Evolutionary conservation across 2,329 filamentous ascomycete species (phyloP).

Genomic region (Cercospora sesami): DNA sequence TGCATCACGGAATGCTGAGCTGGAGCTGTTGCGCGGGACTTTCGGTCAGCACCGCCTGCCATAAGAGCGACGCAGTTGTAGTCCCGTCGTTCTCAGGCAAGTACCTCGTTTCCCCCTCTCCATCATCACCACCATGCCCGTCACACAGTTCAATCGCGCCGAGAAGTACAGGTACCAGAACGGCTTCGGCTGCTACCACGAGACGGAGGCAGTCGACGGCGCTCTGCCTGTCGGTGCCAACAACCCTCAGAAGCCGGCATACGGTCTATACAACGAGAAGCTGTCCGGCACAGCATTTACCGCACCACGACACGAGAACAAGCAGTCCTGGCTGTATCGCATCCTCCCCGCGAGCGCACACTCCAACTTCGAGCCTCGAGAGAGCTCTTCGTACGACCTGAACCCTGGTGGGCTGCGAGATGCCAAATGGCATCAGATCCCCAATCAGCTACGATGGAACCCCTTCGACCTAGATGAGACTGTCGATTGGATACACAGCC

Average conservation of each 20-base stretch:
- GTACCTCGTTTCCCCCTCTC: background rate
- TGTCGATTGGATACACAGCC: slow-evolving; percentile 66
- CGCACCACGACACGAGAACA: slow-evolving; percentile 57
- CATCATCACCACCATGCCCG: slow-evolving; percentile 54
- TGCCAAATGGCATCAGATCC: slow-evolving; percentile 64
- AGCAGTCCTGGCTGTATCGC: slow-evolving; percentile 61
- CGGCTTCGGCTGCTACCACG: slow-evolving; percentile 75
- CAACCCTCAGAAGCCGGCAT: slow-evolving; percentile 76
- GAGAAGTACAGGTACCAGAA: slow-evolving; percentile 76
- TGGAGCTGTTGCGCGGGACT: slow-evolving; percentile 1
- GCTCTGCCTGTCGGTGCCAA: slow-evolving; percentile 75
- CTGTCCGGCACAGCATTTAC: slow-evolving; percentile 62
- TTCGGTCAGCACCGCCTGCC: background rate
- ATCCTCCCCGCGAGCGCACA: slow-evolving; percentile 60
- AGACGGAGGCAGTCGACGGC: slow-evolving; percentile 75
- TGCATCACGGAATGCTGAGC: slow-evolving; percentile 7
- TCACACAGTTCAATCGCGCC: slow-evolving; percentile 61
- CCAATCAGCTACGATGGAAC: slow-evolving; percentile 80
- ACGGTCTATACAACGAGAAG: slow-evolving; percentile 77
- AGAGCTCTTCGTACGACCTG: slow-evolving; percentile 51
- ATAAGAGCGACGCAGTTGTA: slow-evolving; percentile 1
- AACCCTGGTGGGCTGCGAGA: slow-evolving; percentile 46
- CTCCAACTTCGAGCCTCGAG: slow-evolving; percentile 54
- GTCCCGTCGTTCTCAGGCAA: background rate
- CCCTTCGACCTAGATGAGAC: slow-evolving; percentile 71